These are phyloP conservation scores for Candida pseudoglaebosa DNA, from an alignment of 805 yeast genomes.

Conservation along the genomic window DNA sequence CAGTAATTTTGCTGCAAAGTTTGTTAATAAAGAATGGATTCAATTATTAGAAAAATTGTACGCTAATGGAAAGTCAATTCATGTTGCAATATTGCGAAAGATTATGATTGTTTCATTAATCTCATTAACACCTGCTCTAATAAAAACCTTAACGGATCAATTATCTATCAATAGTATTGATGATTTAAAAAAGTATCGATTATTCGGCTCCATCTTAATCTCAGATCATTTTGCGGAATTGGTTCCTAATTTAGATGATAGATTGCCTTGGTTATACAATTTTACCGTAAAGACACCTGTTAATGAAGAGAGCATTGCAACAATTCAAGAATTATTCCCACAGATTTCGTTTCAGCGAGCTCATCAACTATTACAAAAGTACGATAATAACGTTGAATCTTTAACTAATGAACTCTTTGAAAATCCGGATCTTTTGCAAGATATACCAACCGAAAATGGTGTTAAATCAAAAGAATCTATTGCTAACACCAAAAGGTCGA, in stretches of 20 bases:
- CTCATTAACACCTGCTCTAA: constrained; percentile 41
- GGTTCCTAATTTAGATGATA: constrained; percentile 50
- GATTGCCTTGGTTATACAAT: constrained; percentile 44
- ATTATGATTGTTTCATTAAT: constrained; percentile 51
- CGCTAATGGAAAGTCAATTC: constrained; percentile 52
- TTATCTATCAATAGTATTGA: constrained; percentile 42
- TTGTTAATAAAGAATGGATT: constrained; percentile 55
- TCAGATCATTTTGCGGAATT: constrained; percentile 43
- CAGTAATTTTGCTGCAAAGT: constrained; percentile 46
- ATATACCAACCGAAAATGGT: constrained; percentile 6
- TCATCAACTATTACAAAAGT: constrained; percentile 42
- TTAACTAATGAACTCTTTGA: constrained; percentile 62
- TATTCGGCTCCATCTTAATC: constrained; percentile 51
- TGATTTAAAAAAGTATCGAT: constrained; percentile 47
- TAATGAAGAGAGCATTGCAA: constrained; percentile 34
- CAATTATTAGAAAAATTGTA: constrained; percentile 55
- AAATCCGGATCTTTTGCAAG: constrained; percentile 42
- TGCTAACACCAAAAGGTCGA: constrained; percentile 9
- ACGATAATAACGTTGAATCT: constrained; percentile 50
- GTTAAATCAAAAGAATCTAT: constrained; percentile 1
- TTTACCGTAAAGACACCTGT: constrained; percentile 8
- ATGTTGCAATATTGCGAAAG: constrained; percentile 43
- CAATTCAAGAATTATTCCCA: constrained; percentile 62
- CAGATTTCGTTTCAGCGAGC: constrained; percentile 47
- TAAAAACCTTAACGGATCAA: constrained; percentile 39